A percentile compares a stretch with the other conserved stretches of the same genome.
Evolutionary conservation across 768 basidiomycete species (phyloP).

Genomic region (Mycena polygramma): DNA sequence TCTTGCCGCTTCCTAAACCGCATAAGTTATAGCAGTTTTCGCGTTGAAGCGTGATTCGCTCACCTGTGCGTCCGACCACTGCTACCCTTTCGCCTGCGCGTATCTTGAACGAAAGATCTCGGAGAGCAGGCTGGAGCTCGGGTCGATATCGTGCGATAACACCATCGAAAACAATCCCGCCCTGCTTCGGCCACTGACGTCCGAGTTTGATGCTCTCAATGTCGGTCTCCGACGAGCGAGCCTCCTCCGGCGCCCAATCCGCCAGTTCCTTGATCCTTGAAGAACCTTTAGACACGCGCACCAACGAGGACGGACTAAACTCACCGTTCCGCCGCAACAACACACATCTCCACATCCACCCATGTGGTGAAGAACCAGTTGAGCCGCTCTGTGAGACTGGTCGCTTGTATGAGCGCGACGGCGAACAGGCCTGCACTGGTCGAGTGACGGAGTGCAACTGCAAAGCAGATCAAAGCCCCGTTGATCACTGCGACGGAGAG

Average conservation of each 20-base stretch:
- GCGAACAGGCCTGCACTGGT: slow-evolving; percentile 22
- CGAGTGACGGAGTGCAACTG: slow-evolving; percentile 11
- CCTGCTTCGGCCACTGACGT: slow-evolving; percentile 6
- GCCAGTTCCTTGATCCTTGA: slow-evolving; percentile 21
- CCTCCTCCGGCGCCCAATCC: slow-evolving; percentile 24
- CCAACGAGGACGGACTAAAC: neutral
- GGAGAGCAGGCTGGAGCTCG: slow-evolving; percentile 14
- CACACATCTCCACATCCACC: slow-evolving; percentile 26
- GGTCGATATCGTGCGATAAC: slow-evolving; percentile 18
- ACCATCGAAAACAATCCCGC: slow-evolving; percentile 10
- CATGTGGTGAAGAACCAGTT: slow-evolving; percentile 27
- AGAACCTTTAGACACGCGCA: too few relatives aligned
- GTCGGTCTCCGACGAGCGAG: neutral
- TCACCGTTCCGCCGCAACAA: slow-evolving; percentile 27
- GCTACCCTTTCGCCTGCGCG: slow-evolving; percentile 15
- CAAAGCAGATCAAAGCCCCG: slow-evolving; percentile 21
- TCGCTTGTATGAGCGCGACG: slow-evolving; percentile 26
- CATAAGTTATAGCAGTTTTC: neutral
- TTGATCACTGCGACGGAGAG: slow-evolving; percentile 22
- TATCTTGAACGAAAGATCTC: slow-evolving; percentile 16
- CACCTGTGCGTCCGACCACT: slow-evolving; percentile 20
- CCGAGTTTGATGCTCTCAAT: neutral
- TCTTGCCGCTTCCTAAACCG: slow-evolving; percentile 17
- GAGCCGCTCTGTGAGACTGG: slow-evolving; percentile 25
- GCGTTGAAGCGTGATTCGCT: neutral